Conservation (phyloP, 2,329 filamentous ascomycete species). For the Stemphylium beticola region DNA sequence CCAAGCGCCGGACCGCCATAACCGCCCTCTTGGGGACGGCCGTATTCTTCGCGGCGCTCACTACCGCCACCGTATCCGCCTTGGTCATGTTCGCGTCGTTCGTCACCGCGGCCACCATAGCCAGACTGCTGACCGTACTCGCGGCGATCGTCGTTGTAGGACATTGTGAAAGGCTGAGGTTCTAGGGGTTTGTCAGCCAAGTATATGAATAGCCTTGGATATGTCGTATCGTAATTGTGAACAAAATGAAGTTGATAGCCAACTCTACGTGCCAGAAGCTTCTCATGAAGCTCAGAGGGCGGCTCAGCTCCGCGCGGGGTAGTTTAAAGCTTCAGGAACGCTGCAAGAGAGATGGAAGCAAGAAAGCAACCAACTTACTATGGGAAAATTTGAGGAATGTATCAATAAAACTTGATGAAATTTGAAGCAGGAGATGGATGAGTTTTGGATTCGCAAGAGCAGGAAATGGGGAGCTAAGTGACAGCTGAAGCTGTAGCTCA, state of each 20-base stretch:
- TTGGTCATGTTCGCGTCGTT: slow-evolving; percentile 18
- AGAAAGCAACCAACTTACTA: neutral
- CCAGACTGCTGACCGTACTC: slow-evolving; percentile 17
- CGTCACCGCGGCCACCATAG: slow-evolving; percentile 20
- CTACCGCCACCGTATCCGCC: slow-evolving; percentile 24
- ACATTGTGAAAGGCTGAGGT: slow-evolving; percentile 19
- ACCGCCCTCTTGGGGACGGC: slow-evolving; percentile 22
- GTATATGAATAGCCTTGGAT: neutral
- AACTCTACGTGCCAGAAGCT: neutral
- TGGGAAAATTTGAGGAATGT: neutral
- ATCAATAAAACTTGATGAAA: neutral
- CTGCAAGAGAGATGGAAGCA: neutral
- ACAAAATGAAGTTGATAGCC: neutral
- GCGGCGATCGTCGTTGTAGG: slow-evolving; percentile 35
- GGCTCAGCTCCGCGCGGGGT: neutral
- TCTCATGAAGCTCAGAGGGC: neutral
- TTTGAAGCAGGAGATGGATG: neutral
- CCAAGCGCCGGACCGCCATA: slow-evolving; percentile 14
- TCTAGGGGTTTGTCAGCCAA: neutral
- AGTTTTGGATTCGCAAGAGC: neutral
- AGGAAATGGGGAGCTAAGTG: slow-evolving; percentile 5
- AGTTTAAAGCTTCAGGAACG: neutral
- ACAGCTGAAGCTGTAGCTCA: slow-evolving; percentile 4
- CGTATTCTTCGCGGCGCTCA: slow-evolving; percentile 25
- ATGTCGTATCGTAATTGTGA: neutral